Percentiles rank a stretch among this genome's conserved stretches.
phyloP scores from a whole-genome alignment of 495 filamentous ascomycete genomes.

The Penicillium psychrofluorescens region DNA sequence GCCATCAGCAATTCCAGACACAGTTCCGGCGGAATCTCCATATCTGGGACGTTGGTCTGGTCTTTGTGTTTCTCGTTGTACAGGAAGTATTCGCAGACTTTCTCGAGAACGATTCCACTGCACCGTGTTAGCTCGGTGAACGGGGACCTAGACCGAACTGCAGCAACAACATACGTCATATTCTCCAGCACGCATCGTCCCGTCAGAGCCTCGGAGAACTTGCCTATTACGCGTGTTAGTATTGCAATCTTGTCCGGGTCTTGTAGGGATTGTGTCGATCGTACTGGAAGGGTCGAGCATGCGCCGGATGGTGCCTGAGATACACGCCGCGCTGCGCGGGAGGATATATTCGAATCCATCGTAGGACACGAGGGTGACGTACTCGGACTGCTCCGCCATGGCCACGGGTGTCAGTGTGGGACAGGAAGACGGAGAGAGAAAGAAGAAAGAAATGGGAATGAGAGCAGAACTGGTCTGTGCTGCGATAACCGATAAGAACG shows the following conservation, averaged over 20 bases:
- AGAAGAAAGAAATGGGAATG: neutral
- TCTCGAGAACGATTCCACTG: conserved; percentile 78
- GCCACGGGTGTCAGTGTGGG: conserved; percentile 3
- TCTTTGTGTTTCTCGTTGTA: conserved; percentile 81
- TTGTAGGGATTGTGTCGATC: conserved; percentile 13
- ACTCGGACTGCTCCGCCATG: conserved; percentile 33
- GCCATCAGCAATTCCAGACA: conserved; percentile 77
- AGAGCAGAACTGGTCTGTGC: conserved; percentile 20
- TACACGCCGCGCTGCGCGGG: conserved; percentile 63
- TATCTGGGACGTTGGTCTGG: conserved; percentile 72
- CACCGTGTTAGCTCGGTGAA: neutral
- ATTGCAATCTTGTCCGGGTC: too few species aligned
- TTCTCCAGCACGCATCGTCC: conserved; percentile 63
- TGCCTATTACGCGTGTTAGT: conserved; percentile 33
- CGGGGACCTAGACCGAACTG: neutral
- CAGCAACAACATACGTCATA: conserved; percentile 52
- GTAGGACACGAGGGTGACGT: conserved; percentile 77
- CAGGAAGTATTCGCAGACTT: conserved; percentile 85
- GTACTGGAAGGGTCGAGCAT: conserved; percentile 79
- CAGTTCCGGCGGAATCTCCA: conserved; percentile 74
- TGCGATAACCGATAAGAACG: conserved; percentile 10
- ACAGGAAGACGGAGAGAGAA: conserved; percentile 1
- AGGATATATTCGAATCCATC: conserved; percentile 89
- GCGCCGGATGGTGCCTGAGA: conserved; percentile 69
- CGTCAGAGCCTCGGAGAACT: conserved; percentile 61